phyloP scores from a whole-genome alignment of 2,329 filamentous ascomycete species.

The Fusarium siculi region DNA sequence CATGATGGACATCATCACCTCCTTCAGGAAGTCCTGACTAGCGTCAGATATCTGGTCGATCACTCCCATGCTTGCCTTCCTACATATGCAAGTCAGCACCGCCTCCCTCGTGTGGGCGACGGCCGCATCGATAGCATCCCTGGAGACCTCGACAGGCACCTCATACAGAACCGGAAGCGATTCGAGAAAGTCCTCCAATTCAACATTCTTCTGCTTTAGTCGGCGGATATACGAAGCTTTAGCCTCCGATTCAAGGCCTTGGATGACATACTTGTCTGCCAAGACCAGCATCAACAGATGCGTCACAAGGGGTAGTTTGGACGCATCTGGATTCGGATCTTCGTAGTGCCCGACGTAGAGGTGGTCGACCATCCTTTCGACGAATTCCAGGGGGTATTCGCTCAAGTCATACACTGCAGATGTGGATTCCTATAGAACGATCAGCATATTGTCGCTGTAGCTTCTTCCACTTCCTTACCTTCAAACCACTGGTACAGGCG shows the following conservation, averaged over 20 bases:
- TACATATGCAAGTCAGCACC: neutral
- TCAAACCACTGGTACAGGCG: neutral
- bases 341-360: neutral
- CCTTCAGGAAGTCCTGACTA: neutral
- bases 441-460: neutral
- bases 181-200: neutral
- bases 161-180: neutral
- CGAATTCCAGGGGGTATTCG: neutral
- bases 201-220: neutral
- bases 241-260: neutral
- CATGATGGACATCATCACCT: neutral
- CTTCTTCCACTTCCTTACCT: neutral
- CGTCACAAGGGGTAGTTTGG: neutral
- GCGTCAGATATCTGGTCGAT: neutral
- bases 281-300: neutral
- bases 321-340: rapidly evolving
- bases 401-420: slow-evolving; percentile 1
- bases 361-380: neutral
- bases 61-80: neutral
- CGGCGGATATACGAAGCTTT: neutral
- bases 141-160: neutral
- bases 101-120: neutral
- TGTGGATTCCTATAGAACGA: neutral
- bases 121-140: neutral
- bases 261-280: neutral